A percentile compares a stretch with the other conserved stretches of the same genome.
These are phyloP conservation scores for Ophiostoma montium DNA, from an alignment of 2,329 filamentous ascomycete genomes.

Conservation along the genomic window DNA sequence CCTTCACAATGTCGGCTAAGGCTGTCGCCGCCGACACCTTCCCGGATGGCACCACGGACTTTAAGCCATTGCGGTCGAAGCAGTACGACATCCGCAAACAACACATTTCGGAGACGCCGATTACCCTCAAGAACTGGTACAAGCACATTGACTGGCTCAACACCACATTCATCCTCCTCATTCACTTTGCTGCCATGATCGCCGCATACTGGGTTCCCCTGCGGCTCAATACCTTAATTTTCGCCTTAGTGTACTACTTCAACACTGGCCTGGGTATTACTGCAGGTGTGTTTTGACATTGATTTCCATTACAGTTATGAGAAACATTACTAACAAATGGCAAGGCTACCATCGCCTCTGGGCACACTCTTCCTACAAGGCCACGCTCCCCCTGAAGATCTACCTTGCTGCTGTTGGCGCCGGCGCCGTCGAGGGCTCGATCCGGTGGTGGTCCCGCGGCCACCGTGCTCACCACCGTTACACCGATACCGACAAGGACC, in stretches of 20 bases:
- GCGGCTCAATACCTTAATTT: conserved; percentile 55
- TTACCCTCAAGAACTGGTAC: conserved; percentile 75
- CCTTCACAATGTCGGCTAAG: conserved; percentile 21
- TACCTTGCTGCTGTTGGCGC: conserved; percentile 71
- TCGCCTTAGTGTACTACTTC: conserved; percentile 68
- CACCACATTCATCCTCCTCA: conserved; percentile 61
- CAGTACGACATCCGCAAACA: conserved; percentile 50
- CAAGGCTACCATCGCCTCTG: conserved; percentile 69
- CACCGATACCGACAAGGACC: conserved; percentile 85
- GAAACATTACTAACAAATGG: not conserved
- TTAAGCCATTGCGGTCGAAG: conserved; percentile 34
- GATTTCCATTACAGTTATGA: not conserved
- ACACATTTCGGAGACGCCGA: conserved; percentile 71
- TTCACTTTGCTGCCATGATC: conserved; percentile 61
- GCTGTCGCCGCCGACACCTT: conserved; percentile 27
- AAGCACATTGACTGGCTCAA: conserved; percentile 94
- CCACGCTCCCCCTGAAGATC: conserved; percentile 59
- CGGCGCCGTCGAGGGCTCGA: conserved; percentile 73
- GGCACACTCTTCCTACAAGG: conserved; percentile 77
- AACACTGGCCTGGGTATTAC: conserved; percentile 71
- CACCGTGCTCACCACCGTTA: conserved; percentile 84
- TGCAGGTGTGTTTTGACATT: conserved; percentile 39
- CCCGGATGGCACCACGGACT: conserved; percentile 41
- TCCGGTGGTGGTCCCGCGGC: conserved; percentile 78
- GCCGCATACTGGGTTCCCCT: conserved; percentile 68